A percentile compares a stretch with the other conserved stretches of the same genome.
Conservation (phyloP, 176 grass and related monocot genomes). For the Avena sativa region DNA sequence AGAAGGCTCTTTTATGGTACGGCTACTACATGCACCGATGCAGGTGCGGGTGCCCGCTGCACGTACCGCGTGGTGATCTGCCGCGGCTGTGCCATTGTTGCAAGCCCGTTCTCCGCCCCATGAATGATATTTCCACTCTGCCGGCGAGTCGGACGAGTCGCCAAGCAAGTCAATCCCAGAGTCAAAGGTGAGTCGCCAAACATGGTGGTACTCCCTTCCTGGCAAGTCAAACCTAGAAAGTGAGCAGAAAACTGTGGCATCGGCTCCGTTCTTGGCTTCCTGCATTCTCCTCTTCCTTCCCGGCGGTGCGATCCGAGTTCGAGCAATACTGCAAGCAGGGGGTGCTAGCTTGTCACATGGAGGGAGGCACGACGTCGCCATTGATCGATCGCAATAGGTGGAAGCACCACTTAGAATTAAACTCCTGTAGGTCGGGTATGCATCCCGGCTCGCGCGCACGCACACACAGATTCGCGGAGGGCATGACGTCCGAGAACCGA, state of each 20-base stretch:
- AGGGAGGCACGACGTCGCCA: not conserved
- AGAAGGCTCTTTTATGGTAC: not conserved
- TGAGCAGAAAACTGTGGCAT: too few species aligned
- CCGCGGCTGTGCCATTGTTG: not conserved
- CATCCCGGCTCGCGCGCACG: not conserved
- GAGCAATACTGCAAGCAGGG: too few species aligned
- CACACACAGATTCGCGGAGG: constrained; percentile 9
- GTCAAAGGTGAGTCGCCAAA: too few species aligned
- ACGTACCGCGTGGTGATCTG: not conserved
- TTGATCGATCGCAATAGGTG: not conserved
- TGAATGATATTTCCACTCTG: not conserved
- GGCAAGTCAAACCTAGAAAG: too few species aligned
- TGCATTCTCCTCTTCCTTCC: too few species aligned
- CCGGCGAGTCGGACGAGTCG: not conserved
- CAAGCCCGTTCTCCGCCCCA: not conserved
- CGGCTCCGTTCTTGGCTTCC: too few species aligned
- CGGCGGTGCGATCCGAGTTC: too few species aligned
- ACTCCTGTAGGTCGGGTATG: too few species aligned
- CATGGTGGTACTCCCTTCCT: too few species aligned
- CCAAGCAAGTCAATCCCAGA: too few species aligned
- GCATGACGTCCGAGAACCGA: constrained; percentile 36
- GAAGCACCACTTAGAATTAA: too few species aligned
- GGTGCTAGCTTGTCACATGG: too few species aligned
- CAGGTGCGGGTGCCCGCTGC: not conserved
- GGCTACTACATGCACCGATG: constrained; percentile 24